Conservation (phyloP, 1,139 yeast species). For the Hyphopichia khmerensis region DNA sequence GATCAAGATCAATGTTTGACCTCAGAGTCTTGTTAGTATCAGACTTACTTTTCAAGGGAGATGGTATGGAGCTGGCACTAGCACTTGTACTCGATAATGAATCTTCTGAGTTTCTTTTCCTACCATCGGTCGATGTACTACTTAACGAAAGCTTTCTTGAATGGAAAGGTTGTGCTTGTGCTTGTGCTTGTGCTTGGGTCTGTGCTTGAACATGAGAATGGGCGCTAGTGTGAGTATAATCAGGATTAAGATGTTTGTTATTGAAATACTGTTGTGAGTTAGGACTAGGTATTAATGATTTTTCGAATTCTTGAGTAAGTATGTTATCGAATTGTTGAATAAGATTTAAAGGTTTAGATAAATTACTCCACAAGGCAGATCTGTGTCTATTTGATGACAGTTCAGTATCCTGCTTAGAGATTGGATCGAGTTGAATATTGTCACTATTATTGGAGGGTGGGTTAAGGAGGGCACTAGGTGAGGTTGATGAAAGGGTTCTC, state of each 20-base stretch:
- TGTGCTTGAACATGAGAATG: neutral
- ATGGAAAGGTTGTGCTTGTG: neutral
- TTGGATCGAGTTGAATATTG: neutral
- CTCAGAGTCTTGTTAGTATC: conserved; percentile 8
- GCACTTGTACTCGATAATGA: conserved; percentile 27
- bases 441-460: neutral
- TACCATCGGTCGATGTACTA: neutral
- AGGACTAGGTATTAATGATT: conserved; percentile 28
- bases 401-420: neutral
- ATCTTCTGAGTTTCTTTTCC: conserved; percentile 20
- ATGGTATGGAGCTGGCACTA: conserved; percentile 9
- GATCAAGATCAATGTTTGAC: conserved; percentile 12
- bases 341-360: conserved; percentile 59
- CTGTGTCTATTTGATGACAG: conserved; percentile 4
- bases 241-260: neutral
- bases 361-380: conserved; percentile 36
- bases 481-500: conserved; percentile 18
- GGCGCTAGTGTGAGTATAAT: neutral
- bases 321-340: conserved; percentile 69
- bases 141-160: neutral
- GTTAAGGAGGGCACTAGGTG: conserved; percentile 1
- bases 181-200: neutral
- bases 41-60: conserved; percentile 27
- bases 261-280: neutral
- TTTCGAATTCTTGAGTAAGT: conserved; percentile 66